Conservation (phyloP, 2,329 filamentous ascomycete genomes). For the Cladosporium oxysporum region DNA sequence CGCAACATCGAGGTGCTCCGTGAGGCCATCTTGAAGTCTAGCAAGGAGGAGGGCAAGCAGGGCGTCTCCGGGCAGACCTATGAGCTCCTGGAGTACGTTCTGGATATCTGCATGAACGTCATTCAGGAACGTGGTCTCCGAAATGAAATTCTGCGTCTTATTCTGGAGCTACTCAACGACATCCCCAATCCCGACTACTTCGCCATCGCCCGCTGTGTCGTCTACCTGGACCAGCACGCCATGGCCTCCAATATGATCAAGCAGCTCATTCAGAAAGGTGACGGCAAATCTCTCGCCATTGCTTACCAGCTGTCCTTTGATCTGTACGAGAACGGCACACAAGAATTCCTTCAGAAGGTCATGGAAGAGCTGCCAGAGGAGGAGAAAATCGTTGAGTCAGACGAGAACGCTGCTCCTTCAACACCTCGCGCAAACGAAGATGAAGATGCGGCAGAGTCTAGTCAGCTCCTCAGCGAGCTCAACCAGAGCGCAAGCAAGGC, state of each 20-base stretch:
- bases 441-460: slow-evolving; percentile 58
- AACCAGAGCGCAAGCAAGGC: slow-evolving; percentile 54
- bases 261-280: slow-evolving; percentile 76
- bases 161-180: slow-evolving; percentile 92
- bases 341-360: slow-evolving; percentile 92
- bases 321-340: slow-evolving; percentile 96
- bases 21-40: slow-evolving; percentile 84
- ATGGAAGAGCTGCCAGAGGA: slow-evolving; percentile 71
- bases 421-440: slow-evolving; percentile 36
- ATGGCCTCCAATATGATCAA: slow-evolving; percentile 85
- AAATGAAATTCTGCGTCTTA: slow-evolving; percentile 80
- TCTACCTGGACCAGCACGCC: slow-evolving; percentile 89
- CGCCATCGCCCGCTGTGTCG: slow-evolving; percentile 95
- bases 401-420: slow-evolving; percentile 42
- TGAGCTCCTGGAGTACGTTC: slow-evolving; percentile 93
- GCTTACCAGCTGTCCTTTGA: slow-evolving; percentile 99
- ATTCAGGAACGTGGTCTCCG: slow-evolving; percentile 90
- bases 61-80: slow-evolving; percentile 68
- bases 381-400: slow-evolving; percentile 43
- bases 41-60: slow-evolving; percentile 76
- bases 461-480: slow-evolving; percentile 59
- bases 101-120: slow-evolving; percentile 96
- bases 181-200: slow-evolving; percentile 95
- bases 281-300: slow-evolving; percentile 75
- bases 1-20: slow-evolving; percentile 87